Evolutionary conservation across 768 basidiomycete genomes (phyloP), one percentile per base, ranked within the genome.

Genomic region (Auriscalpium microsporum): DNA sequence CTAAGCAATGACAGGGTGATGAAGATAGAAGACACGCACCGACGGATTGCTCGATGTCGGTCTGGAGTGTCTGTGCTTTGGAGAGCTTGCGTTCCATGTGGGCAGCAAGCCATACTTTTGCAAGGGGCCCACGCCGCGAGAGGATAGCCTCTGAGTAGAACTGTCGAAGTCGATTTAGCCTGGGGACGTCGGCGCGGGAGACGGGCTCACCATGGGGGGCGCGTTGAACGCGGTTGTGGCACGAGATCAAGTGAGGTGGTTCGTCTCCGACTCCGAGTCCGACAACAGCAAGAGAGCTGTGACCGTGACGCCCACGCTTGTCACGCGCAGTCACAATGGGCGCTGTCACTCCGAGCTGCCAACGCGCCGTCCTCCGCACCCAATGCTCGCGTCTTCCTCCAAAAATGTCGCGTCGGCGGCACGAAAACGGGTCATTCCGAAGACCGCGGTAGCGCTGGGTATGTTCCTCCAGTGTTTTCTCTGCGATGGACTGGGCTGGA

Each of bases 71-170:
- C 69, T 95, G 92, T 28, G 87, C 84, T 72, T 98, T 99, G 63
- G 90, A 93, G 65, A 99, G 84, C 75, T 97, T 97, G 65, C 92
- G 84, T 72, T 97, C 94, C 85, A 95, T 94, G 78, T 97, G 95
- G 1, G 96, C 95, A 44, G 95, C 94, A 53, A 99, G 86, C 96
- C 96, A 99, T 76, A 99, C 93, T 74, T 87, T 91, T 37, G 93
- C 95, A 40, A 99, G 77, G 4, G 95, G 91, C 45, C 95, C 94
- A 54, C 92, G 86, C 63, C 93, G 87, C 47, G 92, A 91, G 62
- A 96, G 79, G 70, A 98, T 92, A 37, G 91, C 86, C 68, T 96
- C 93, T 50, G 92, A 93, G 68, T 91, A 94, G 70, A 94, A 94
- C 90, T 90, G 23, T 10, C 11, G 19, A 8, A 2, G 21, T 19